Evolutionary conservation across 2,329 filamentous ascomycete genomes (phyloP).

Genomic region (Cordyceps farinosa): DNA sequence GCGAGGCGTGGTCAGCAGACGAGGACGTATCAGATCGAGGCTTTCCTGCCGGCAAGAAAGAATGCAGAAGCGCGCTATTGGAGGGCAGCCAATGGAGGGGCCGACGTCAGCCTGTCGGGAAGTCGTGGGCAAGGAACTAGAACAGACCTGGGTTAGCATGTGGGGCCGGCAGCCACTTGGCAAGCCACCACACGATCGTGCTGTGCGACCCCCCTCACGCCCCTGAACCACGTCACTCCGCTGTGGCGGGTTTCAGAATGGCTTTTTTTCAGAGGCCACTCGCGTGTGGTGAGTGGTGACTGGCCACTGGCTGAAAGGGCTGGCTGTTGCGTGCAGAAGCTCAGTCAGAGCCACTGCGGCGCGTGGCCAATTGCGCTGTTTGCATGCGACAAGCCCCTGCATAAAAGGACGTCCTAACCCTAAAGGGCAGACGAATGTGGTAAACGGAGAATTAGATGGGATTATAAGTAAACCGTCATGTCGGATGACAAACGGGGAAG

Average conservation of each 20-base stretch:
- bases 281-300: neutral
- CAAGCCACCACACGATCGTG: conserved; percentile 13
- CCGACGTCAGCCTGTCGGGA: neutral
- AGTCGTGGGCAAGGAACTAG: neutral
- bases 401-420: too few species aligned
- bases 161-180: neutral
- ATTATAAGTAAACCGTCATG: neutral
- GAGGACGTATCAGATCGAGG: conserved; percentile 3
- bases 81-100: neutral
- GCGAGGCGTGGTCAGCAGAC: neutral
- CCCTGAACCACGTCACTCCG: conserved; percentile 11
- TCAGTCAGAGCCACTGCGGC: neutral
- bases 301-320: neutral
- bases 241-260: conserved; percentile 18
- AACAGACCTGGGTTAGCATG: neutral
- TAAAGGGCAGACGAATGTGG: neutral
- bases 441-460: neutral
- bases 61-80: conserved; percentile 6
- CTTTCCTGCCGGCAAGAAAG: neutral
- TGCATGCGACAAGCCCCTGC: conserved; percentile 10
- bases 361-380: neutral
- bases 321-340: neutral
- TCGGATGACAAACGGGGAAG: neutral
- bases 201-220: neutral
- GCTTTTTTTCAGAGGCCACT: neutral